Conservation (phyloP, 768 basidiomycete genomes). For the Auricularia cornea region DNA sequence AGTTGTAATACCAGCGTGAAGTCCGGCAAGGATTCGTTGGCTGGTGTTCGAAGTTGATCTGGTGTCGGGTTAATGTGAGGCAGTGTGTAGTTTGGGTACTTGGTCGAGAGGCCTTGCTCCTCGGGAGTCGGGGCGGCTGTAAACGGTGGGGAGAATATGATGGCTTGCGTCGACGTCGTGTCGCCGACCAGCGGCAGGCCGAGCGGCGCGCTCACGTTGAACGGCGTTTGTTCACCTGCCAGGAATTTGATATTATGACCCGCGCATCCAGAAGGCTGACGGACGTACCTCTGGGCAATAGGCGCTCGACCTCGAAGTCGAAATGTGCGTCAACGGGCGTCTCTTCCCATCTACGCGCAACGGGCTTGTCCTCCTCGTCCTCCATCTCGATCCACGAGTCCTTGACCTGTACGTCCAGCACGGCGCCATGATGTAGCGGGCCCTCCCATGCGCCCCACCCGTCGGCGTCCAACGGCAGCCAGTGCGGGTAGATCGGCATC, state of each 20-base stretch:
- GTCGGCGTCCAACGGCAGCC: background rate
- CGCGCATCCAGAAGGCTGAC: background rate
- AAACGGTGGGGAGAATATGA: slow-evolving; percentile 63
- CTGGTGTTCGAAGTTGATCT: slow-evolving; percentile 32
- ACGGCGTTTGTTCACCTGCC: background rate
- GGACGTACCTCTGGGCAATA: background rate
- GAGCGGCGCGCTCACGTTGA: background rate
- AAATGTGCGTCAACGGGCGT: background rate
- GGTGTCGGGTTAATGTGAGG: slow-evolving; percentile 43
- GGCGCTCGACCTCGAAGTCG: background rate
- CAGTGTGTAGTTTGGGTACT: slow-evolving; percentile 71
- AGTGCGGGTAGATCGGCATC: background rate
- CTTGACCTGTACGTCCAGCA: background rate
- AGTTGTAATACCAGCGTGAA: background rate
- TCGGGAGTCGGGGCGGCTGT: slow-evolving; percentile 16
- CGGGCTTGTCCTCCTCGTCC: background rate
- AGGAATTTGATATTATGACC: background rate
- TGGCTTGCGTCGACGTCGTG: slow-evolving; percentile 61
- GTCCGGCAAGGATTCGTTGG: slow-evolving; percentile 5
- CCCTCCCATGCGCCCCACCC: background rate
- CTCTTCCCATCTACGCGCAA: background rate
- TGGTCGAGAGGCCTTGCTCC: slow-evolving; percentile 24
- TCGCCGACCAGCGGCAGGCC: slow-evolving; percentile 57
- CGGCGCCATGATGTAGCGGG: background rate
- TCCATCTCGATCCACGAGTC: background rate